Percentiles rank a stretch among this genome's conserved stretches.
phyloP scores from a whole-genome alignment of 106 monocot genomes.

The Acorus calamus region DNA sequence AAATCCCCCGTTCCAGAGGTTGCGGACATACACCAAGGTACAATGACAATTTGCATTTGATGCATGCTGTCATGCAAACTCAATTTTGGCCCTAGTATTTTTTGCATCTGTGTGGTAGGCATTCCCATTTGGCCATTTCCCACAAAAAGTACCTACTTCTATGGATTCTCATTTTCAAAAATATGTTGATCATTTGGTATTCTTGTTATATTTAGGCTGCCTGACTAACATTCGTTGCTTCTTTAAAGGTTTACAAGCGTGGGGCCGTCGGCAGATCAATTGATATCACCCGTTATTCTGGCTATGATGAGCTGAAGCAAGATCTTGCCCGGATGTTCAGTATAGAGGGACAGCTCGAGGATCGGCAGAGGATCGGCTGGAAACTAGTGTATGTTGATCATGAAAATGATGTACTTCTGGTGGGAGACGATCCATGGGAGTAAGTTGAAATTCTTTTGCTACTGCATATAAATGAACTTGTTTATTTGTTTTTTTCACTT shows the following conservation, averaged over 20 bases:
- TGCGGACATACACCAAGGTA: slow-evolving; percentile 93
- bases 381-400: slow-evolving; percentile 96
- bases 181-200: too few species aligned
- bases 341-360: slow-evolving; percentile 86
- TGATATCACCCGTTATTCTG: slow-evolving; percentile 68
- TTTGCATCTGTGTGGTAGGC: too few species aligned
- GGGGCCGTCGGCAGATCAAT: slow-evolving; percentile 95
- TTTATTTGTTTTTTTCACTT: too few species aligned
- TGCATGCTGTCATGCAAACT: not conserved
- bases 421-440: slow-evolving; percentile 99
- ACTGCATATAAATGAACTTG: too few species aligned
- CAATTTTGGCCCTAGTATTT: not conserved
- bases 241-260: slow-evolving; percentile 69
- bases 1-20: slow-evolving; percentile 36
- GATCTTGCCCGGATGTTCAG: slow-evolving; percentile 98
- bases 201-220: too few species aligned
- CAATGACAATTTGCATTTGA: not conserved
- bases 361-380: slow-evolving; percentile 79
- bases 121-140: too few species aligned
- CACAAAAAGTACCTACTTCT: too few species aligned
- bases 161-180: too few species aligned
- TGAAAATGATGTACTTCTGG: slow-evolving; percentile 82
- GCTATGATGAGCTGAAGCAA: slow-evolving; percentile 81
- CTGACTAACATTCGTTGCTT: too few species aligned
- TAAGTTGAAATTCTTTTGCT: slow-evolving; percentile 34